Evolutionary conservation across 2,329 filamentous ascomycete genomes (phyloP).

Genomic region (Dactylellina sp.): DNA sequence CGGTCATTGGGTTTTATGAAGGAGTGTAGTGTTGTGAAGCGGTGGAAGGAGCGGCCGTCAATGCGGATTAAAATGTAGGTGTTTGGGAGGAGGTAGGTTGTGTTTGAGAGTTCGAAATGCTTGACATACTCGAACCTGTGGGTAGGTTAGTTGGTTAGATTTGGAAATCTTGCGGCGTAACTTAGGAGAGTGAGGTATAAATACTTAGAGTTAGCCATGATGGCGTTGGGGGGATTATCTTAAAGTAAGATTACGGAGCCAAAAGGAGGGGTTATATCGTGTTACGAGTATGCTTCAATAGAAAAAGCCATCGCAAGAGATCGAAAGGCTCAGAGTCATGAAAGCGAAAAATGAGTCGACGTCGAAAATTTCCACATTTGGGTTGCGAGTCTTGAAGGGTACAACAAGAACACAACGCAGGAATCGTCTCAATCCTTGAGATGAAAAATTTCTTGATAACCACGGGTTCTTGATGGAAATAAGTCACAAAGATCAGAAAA

Average conservation of each 20-base stretch:
- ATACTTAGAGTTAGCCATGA: constrained; percentile 61
- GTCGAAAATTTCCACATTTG: constrained; percentile 51
- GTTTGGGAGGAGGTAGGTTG: constrained; percentile 82
- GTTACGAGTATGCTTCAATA: not conserved
- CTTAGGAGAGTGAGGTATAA: no score
- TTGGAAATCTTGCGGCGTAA: no score
- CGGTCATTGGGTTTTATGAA: constrained; percentile 95
- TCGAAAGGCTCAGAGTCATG: not conserved
- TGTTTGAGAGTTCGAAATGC: constrained; percentile 77
- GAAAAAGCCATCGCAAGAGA: not conserved
- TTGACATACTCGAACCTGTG: constrained; percentile 92
- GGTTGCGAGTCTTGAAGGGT: constrained; percentile 22
- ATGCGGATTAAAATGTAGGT: constrained; percentile 96
- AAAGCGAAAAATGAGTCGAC: constrained; percentile 48
- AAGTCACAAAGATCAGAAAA: no score
- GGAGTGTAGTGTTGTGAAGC: constrained; percentile 85
- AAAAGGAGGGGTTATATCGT: not conserved
- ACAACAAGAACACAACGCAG: constrained; percentile 44
- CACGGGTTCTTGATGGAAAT: no score
- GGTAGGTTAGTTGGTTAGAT: constrained; percentile 13
- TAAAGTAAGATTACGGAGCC: no score
- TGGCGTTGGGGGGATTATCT: not conserved
- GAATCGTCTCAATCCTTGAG: no score
- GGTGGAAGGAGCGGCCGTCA: constrained; percentile 94
- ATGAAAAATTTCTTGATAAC: no score